Evolutionary conservation across 2,329 filamentous ascomycete genomes (phyloP).

Genomic region (Remersonia thermophila): DNA sequence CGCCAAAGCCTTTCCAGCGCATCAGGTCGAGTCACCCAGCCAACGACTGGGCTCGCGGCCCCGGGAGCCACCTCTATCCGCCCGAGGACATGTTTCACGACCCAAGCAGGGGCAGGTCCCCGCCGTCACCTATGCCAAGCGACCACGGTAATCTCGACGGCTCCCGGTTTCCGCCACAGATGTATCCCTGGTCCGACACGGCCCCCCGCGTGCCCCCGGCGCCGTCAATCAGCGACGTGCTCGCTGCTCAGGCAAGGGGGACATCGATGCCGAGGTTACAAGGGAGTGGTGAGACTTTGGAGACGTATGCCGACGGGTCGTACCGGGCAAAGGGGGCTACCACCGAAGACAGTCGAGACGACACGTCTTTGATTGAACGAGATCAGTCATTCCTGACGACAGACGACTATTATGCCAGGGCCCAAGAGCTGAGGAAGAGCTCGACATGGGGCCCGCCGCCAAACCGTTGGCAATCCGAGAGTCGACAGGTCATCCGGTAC

Average conservation of each 20-base stretch:
- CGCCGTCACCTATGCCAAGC: constrained; percentile 37
- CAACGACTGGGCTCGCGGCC: constrained; percentile 31
- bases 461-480: not conserved
- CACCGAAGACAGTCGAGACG: not conserved
- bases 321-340: not conserved
- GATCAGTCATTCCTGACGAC: not conserved
- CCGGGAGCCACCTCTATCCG: constrained; percentile 24
- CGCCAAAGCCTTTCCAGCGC: constrained; percentile 23
- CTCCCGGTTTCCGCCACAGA: constrained; percentile 12
- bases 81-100: constrained; percentile 33
- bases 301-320: constrained; percentile 2
- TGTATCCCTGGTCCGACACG: constrained; percentile 14
- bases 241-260: constrained; percentile 2
- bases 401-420: not conserved
- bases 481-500: not conserved
- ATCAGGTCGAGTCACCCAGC: constrained; percentile 30
- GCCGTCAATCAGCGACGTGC: constrained; percentile 7
- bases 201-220: constrained; percentile 5
- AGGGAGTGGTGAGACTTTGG: constrained; percentile 1
- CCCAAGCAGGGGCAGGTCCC: constrained; percentile 39
- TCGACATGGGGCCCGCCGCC: not conserved
- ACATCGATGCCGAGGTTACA: not conserved
- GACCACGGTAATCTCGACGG: constrained; percentile 27
- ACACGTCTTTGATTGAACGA: not conserved
- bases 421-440: not conserved